Conservation (phyloP, 257 asterid genomes). For the Scutellaria minor region DNA sequence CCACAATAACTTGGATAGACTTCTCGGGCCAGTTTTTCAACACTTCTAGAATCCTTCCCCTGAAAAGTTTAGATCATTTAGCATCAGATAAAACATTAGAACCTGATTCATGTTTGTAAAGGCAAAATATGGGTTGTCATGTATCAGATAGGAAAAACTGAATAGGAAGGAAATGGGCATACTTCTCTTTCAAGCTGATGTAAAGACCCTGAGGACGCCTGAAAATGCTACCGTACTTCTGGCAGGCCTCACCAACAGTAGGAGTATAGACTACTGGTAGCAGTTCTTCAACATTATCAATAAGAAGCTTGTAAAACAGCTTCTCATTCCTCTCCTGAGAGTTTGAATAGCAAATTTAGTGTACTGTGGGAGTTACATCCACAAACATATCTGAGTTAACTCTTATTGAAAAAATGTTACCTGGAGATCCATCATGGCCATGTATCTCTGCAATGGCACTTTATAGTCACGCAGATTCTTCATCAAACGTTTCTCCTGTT, state of each 20-base stretch:
- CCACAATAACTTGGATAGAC: constrained; percentile 90
- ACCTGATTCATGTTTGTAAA: not conserved
- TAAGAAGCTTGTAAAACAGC: constrained; percentile 92
- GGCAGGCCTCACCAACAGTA: constrained; percentile 97
- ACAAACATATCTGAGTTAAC: not conserved
- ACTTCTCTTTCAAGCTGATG: constrained; percentile 93
- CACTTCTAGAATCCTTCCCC: constrained; percentile 92
- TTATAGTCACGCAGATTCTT: constrained; percentile 69
- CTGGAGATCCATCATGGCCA: constrained; percentile 99
- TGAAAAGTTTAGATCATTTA: constrained; percentile 17
- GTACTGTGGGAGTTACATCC: not conserved
- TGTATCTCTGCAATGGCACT: constrained; percentile 86
- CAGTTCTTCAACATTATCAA: constrained; percentile 87
- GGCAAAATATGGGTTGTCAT: not conserved
- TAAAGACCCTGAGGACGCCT: constrained; percentile 96
- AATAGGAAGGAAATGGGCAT: constrained; percentile 27
- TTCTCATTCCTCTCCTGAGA: constrained; percentile 87
- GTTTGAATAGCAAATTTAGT: constrained; percentile 29
- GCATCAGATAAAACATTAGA: not conserved
- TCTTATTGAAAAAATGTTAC: constrained; percentile 41
- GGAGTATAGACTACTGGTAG: constrained; percentile 96
- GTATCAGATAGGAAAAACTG: not conserved
- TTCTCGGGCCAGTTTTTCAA: constrained; percentile 95
- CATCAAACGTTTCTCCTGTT: constrained; percentile 81
- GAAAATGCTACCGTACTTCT: constrained; percentile 93